A percentile compares a stretch with the other conserved stretches of the same genome.
Conservation (phyloP, 192 early-diverging fungal species). For the Coemansia sp. region DNA sequence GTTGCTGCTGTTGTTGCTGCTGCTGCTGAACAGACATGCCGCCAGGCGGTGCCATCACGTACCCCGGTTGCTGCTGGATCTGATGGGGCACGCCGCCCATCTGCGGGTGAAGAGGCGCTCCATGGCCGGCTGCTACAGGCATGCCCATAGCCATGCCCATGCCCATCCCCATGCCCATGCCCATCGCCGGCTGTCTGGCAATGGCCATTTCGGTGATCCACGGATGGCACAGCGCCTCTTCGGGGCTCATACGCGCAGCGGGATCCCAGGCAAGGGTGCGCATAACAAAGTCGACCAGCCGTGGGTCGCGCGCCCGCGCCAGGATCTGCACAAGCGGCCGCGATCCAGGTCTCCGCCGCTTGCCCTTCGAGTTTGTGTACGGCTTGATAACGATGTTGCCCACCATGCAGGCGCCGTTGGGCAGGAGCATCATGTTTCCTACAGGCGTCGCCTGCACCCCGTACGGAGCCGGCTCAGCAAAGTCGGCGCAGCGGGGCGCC, state of each 20-base stretch:
- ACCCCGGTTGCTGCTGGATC: slow-evolving; percentile 25
- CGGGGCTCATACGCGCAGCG: slow-evolving; percentile 77
- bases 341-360: slow-evolving; percentile 73
- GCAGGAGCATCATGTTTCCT: slow-evolving; percentile 36
- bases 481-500: slow-evolving; percentile 76
- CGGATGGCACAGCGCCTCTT: slow-evolving; percentile 79
- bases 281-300: slow-evolving; percentile 84
- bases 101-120: neutral
- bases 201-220: slow-evolving; percentile 69
- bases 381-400: slow-evolving; percentile 39
- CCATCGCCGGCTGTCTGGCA: slow-evolving; percentile 19
- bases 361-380: slow-evolving; percentile 82
- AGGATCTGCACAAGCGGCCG: slow-evolving; percentile 69
- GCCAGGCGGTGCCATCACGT: slow-evolving; percentile 33
- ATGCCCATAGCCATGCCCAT: slow-evolving; percentile 6
- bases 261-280: slow-evolving; percentile 89
- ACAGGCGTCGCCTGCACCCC: slow-evolving; percentile 17
- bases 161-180: slow-evolving; percentile 17
- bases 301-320: slow-evolving; percentile 69
- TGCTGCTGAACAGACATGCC: slow-evolving; percentile 19
- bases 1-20: too few relatives aligned
- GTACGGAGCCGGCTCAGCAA: slow-evolving; percentile 65
- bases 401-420: slow-evolving; percentile 31
- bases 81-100: slow-evolving; percentile 20
- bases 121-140: neutral